Evolutionary conservation across 2,329 filamentous ascomycete genomes (phyloP).

Genomic region (Scopulariopsis brevicaulis): DNA sequence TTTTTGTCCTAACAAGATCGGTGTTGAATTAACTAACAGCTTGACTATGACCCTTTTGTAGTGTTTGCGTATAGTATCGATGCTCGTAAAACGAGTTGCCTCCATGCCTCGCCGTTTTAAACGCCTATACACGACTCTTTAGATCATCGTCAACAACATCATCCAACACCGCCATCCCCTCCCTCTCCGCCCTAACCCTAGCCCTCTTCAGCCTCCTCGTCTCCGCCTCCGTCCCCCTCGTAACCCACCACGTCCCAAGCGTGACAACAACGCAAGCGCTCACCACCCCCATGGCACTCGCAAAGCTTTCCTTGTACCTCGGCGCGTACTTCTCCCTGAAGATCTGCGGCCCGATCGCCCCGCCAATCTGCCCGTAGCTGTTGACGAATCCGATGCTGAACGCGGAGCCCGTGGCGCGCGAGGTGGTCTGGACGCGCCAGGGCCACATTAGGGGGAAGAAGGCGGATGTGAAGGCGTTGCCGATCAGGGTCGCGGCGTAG

Average conservation of each 20-base stretch:
- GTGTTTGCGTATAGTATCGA: too few relatives aligned
- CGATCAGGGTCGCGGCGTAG: conserved; percentile 33
- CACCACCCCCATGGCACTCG: conserved; percentile 29
- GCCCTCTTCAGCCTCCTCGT: conserved; percentile 30
- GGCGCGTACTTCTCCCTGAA: conserved; percentile 31
- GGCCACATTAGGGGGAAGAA: conserved; percentile 41
- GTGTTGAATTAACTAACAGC: too few relatives aligned
- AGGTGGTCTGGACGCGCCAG: conserved; percentile 35
- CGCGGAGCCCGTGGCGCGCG: conserved; percentile 32
- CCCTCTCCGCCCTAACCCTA: conserved; percentile 25
- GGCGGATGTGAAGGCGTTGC: conserved; percentile 25
- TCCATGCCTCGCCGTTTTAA: too few relatives aligned
- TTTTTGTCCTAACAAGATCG: too few relatives aligned
- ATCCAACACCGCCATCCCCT: conserved; percentile 27
- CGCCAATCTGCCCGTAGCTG: conserved; percentile 36
- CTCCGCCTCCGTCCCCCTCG: conserved; percentile 18
- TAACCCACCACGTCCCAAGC: conserved; percentile 27
- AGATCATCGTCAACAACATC: conserved; percentile 21
- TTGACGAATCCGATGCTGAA: conserved; percentile 39
- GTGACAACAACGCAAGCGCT: conserved; percentile 28
- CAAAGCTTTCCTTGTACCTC: conserved; percentile 30
- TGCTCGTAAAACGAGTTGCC: too few relatives aligned
- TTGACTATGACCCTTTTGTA: too few relatives aligned
- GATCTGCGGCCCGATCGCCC: conserved; percentile 33
- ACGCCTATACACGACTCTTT: not conserved